Conservation (phyloP, 2,329 filamentous ascomycete species). For the Penicillium thymicola region DNA sequence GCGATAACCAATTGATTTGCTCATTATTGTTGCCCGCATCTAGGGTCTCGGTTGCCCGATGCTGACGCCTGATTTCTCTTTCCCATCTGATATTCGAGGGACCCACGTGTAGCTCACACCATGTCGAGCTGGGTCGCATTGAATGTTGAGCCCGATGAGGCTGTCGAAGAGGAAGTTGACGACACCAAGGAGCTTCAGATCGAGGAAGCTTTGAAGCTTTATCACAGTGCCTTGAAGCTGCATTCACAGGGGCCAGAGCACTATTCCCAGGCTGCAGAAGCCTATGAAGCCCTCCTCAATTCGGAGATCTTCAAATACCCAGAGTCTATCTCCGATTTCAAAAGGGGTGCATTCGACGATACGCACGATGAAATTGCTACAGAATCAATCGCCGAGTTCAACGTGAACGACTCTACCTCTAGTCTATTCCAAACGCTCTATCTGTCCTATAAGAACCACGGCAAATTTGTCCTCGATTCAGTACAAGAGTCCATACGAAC, state of each 20-base stretch:
- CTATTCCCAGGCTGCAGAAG: slow-evolving; percentile 71
- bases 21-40: slow-evolving; percentile 1
- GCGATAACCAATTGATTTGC: slow-evolving; percentile 13
- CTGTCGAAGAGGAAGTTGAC: slow-evolving; percentile 85
- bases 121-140: slow-evolving; percentile 74
- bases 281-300: slow-evolving; percentile 79
- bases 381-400: slow-evolving; percentile 48
- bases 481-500: slow-evolving; percentile 53
- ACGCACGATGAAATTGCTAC: slow-evolving; percentile 23
- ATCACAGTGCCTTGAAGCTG: slow-evolving; percentile 84
- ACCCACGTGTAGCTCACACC: slow-evolving; percentile 18
- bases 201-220: slow-evolving; percentile 92
- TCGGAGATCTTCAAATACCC: slow-evolving; percentile 94
- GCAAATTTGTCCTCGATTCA: slow-evolving; percentile 81
- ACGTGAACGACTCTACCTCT: slow-evolving; percentile 68
- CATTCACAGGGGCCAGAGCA: slow-evolving; percentile 80
- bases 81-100: slow-evolving; percentile 2
- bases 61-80: slow-evolving; percentile 9
- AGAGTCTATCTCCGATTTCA: slow-evolving; percentile 81
- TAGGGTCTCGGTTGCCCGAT: slow-evolving; percentile 14
- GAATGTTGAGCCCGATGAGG: slow-evolving; percentile 91
- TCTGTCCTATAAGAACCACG: slow-evolving; percentile 91
- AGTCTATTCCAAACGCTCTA: slow-evolving; percentile 87
- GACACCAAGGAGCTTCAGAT: slow-evolving; percentile 96
- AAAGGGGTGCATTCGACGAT: slow-evolving; percentile 60